Percentiles rank a stretch among this genome's conserved stretches.
These are phyloP conservation scores for Talaromyces sp. DNA, from an alignment of 2,329 filamentous ascomycete genomes.

Conservation along the genomic window DNA sequence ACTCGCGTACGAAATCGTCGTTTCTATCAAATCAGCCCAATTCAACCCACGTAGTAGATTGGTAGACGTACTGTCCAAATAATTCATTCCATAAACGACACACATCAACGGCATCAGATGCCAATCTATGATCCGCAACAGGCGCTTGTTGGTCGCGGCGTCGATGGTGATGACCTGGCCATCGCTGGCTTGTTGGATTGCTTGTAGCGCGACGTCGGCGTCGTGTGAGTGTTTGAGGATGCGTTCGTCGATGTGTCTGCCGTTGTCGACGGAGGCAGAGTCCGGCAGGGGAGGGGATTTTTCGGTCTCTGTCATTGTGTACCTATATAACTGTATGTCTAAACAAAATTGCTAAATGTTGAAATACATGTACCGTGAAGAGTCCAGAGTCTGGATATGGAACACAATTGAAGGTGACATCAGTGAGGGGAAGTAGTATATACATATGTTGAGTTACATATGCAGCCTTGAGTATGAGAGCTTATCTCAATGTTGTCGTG, in stretches of 20 bases:
- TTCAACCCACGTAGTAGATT: background rate
- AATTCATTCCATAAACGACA: slow-evolving; percentile 58
- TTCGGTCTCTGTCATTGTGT: background rate
- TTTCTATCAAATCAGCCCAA: slow-evolving; percentile 32
- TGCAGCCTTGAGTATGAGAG: too few relatives aligned
- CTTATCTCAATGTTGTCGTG: background rate
- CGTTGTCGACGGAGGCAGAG: background rate
- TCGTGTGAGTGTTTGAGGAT: slow-evolving; percentile 54
- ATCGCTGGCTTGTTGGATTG: slow-evolving; percentile 44
- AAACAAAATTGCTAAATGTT: background rate
- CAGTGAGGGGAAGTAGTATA: background rate
- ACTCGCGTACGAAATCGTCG: slow-evolving; percentile 51
- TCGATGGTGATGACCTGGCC: slow-evolving; percentile 54
- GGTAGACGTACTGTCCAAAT: slow-evolving; percentile 46
- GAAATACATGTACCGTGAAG: background rate
- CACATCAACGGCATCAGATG: slow-evolving; percentile 61
- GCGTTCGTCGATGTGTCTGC: slow-evolving; percentile 28
- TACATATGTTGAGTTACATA: too few relatives aligned
- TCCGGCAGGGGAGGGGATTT: slow-evolving; percentile 16
- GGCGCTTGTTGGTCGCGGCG: slow-evolving; percentile 55
- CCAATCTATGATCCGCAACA: slow-evolving; percentile 61
- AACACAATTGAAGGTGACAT: background rate
- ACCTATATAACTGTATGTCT: background rate
- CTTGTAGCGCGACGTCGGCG: slow-evolving; percentile 60
- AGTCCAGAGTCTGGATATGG: background rate